Evolutionary conservation across 306 rosid genomes (phyloP).

Genomic region (Trifolium subterraneum): DNA sequence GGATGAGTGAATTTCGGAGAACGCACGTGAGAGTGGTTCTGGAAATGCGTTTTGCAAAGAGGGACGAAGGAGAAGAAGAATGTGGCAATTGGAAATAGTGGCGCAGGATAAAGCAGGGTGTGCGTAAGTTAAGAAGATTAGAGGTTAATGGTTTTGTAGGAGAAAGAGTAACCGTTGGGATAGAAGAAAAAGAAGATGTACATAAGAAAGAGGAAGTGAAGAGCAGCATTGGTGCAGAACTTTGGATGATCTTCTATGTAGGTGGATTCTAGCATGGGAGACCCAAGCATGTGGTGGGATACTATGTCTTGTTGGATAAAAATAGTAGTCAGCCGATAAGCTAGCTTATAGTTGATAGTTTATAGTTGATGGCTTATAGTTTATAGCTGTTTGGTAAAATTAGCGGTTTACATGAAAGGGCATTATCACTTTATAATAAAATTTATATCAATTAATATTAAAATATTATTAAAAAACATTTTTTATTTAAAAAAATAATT

Average conservation of each 20-base stretch:
- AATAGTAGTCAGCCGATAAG: too few species aligned
- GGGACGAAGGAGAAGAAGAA: neutral
- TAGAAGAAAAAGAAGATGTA: neutral
- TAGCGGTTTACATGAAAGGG: too few species aligned
- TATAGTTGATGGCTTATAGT: too few species aligned
- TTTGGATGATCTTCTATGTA: neutral
- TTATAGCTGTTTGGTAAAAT: too few species aligned
- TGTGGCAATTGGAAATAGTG: constrained; percentile 1
- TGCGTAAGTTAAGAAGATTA: constrained; percentile 33
- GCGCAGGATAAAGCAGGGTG: constrained; percentile 34
- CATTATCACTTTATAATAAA: too few species aligned
- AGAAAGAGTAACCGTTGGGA: constrained; percentile 14
- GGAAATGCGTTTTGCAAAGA: constrained; percentile 31
- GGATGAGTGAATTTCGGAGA: constrained; percentile 43
- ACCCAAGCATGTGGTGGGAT: too few species aligned
- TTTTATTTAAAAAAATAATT: too few species aligned
- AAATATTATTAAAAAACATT: too few species aligned
- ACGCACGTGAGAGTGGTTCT: constrained; percentile 25
- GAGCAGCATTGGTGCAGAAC: constrained; percentile 30
- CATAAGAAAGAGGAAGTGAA: neutral
- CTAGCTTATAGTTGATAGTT: too few species aligned
- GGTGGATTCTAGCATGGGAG: too few species aligned
- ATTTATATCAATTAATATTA: too few species aligned
- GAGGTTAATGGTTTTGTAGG: constrained; percentile 43
- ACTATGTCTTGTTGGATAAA: too few species aligned